phyloP scores from a whole-genome alignment of 345 rosid genomes.

The rapeseed (Brassica napus) region DNA sequence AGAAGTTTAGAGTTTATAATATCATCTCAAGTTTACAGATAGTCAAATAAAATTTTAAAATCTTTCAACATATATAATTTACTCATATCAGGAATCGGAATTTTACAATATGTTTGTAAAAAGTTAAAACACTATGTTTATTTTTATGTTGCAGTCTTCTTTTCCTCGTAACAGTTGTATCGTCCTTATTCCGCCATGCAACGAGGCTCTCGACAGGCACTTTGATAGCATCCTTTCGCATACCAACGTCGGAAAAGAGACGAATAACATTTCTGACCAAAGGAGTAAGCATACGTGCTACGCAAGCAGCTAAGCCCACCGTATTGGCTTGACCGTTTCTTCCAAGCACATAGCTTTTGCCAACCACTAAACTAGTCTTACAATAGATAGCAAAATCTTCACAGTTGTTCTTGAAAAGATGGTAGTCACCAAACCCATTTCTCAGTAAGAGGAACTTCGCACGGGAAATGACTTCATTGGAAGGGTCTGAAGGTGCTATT shows the following conservation, averaged over 20 bases:
- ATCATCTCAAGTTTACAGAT: no score
- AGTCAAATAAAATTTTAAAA: no score
- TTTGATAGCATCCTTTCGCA: constrained; percentile 49
- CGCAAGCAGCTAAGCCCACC: constrained; percentile 44
- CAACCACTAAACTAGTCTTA: constrained; percentile 62
- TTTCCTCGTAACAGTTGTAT: neutral
- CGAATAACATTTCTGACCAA: constrained; percentile 38
- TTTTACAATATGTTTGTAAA: neutral
- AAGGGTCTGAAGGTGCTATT: constrained; percentile 58
- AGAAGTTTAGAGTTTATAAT: no score
- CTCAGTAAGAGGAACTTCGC: constrained; percentile 51
- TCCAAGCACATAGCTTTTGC: constrained; percentile 54
- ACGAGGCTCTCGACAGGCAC: constrained; percentile 13
- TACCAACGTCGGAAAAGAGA: constrained; percentile 55
- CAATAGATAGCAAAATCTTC: constrained; percentile 81
- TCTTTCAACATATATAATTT: neutral
- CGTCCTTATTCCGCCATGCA: neutral
- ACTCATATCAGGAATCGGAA: neutral
- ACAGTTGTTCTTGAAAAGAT: constrained; percentile 68
- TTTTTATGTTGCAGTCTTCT: neutral
- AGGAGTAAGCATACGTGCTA: constrained; percentile 48
- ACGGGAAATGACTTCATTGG: constrained; percentile 57
- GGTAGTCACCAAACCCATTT: constrained; percentile 73
- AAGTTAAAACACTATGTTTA: neutral
- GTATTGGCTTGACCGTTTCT: constrained; percentile 68